These are phyloP conservation scores for Aspergillus sp. DNA, from an alignment of 2,329 filamentous ascomycete genomes.

Conservation along the genomic window DNA sequence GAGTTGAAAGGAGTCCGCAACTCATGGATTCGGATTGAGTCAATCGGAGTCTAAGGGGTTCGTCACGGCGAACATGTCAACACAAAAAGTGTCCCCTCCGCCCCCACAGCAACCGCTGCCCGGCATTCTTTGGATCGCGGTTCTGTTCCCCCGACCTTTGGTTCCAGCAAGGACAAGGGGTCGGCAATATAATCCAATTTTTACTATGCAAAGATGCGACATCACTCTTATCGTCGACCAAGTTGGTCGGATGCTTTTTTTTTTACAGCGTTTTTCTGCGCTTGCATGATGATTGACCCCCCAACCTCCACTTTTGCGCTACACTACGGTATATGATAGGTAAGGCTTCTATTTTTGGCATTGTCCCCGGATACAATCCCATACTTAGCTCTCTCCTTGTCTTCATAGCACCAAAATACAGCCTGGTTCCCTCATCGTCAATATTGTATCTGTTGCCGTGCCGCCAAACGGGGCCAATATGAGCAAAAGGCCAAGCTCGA, in stretches of 20 bases:
- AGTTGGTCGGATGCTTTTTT: background rate
- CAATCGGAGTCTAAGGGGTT: slow-evolving; percentile 8
- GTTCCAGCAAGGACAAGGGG: background rate
- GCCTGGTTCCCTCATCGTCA: background rate
- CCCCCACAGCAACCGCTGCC: slow-evolving; percentile 26
- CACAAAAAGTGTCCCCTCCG: slow-evolving; percentile 15
- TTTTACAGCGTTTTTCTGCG: too few species aligned
- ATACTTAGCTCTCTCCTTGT: too few species aligned
- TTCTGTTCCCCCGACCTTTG: slow-evolving; percentile 10
- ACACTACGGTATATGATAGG: background rate
- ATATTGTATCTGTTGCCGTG: background rate
- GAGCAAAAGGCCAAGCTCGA: background rate
- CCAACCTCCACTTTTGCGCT: background rate
- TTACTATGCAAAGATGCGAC: background rate
- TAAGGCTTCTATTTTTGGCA: background rate
- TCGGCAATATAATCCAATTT: background rate
- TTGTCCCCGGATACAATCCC: background rate
- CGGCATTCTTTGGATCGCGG: slow-evolving; percentile 12
- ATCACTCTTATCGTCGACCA: background rate
- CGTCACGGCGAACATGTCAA: slow-evolving; percentile 17
- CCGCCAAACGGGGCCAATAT: background rate
- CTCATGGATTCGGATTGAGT: background rate
- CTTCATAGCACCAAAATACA: too few species aligned
- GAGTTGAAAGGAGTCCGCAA: background rate
- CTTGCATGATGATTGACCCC: background rate